Evolutionary conservation across 192 early-diverging fungal species (phyloP).

Genomic region (Rhizophagus clarus): DNA sequence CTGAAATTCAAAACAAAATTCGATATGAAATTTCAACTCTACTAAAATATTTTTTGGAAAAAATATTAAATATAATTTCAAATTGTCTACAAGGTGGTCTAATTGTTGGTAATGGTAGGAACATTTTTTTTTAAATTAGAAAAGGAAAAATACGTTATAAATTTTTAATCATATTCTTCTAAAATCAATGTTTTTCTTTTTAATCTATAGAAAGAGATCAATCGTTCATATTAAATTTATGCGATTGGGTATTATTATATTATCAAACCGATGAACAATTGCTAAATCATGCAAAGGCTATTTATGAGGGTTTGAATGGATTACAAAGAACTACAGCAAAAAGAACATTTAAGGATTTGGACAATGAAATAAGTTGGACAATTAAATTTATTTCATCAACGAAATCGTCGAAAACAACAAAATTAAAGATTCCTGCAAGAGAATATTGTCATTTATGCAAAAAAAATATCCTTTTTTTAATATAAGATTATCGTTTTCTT

Average conservation of each 20-base stretch:
- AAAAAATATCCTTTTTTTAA: conserved; percentile 14
- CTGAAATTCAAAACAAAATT: background rate
- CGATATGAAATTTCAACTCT: background rate
- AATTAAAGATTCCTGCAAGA: background rate
- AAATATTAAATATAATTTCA: background rate
- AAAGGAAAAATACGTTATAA: too few relatives aligned
- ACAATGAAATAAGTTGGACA: background rate
- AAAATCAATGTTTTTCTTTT: background rate
- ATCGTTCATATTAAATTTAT: background rate
- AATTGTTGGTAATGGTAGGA: background rate
- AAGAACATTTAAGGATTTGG: background rate
- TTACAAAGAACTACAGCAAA: background rate
- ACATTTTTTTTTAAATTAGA: too few relatives aligned
- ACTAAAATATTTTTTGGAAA: background rate
- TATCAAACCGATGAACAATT: background rate
- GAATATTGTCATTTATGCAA: conserved; percentile 1
- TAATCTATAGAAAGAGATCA: background rate
- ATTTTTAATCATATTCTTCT: too few relatives aligned
- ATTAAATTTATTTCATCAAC: background rate
- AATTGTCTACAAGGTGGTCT: background rate
- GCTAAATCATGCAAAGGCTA: conserved; percentile 2
- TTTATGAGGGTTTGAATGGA: background rate
- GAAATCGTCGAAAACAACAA: background rate
- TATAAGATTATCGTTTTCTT: background rate
- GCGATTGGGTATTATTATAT: conserved; percentile 4